Evolutionary conservation across 208 protist species (phyloP).

Genomic region (Acanthamoeba lugdunensis): DNA sequence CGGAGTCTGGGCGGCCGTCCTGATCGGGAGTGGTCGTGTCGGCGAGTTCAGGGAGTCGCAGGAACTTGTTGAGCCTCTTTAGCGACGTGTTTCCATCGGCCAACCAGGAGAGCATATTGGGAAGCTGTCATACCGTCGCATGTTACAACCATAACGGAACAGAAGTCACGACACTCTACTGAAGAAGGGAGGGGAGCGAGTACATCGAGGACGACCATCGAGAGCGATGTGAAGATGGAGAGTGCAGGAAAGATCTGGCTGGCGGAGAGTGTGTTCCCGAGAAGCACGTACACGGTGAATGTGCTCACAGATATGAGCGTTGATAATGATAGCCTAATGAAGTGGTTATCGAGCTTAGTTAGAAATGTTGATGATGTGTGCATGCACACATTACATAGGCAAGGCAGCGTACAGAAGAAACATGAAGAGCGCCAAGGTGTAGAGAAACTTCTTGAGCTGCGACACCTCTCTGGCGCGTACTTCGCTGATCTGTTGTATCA

Average conservation of each 20-base stretch:
- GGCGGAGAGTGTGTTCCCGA: slow-evolving; percentile 2
- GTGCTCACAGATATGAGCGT: slow-evolving; percentile 11
- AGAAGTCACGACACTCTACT: background rate
- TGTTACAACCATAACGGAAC: background rate
- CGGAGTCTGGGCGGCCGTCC: background rate
- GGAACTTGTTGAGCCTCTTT: slow-evolving; percentile 76
- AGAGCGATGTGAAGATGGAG: background rate
- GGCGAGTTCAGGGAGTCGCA: slow-evolving; percentile 17
- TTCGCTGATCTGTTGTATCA: slow-evolving; percentile 5
- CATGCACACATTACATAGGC: background rate
- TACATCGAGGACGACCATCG: background rate
- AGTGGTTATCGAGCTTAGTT: background rate
- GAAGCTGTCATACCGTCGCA: slow-evolving; percentile 36
- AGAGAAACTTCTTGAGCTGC: background rate
- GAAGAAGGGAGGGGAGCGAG: background rate
- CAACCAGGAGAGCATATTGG: slow-evolving; percentile 64
- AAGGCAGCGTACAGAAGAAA: slow-evolving; percentile 2
- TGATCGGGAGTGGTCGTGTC: background rate
- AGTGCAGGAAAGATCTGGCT: slow-evolving; percentile 26
- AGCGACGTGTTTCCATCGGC: slow-evolving; percentile 77
- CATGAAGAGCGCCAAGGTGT: background rate
- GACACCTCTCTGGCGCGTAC: slow-evolving; percentile 23
- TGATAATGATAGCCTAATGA: background rate
- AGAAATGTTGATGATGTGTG: background rate
- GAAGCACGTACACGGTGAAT: slow-evolving; percentile 35